A percentile compares a stretch with the other conserved stretches of the same genome.
phyloP scores from a whole-genome alignment of 2,329 filamentous ascomycete genomes.

The Penicillium sp. region DNA sequence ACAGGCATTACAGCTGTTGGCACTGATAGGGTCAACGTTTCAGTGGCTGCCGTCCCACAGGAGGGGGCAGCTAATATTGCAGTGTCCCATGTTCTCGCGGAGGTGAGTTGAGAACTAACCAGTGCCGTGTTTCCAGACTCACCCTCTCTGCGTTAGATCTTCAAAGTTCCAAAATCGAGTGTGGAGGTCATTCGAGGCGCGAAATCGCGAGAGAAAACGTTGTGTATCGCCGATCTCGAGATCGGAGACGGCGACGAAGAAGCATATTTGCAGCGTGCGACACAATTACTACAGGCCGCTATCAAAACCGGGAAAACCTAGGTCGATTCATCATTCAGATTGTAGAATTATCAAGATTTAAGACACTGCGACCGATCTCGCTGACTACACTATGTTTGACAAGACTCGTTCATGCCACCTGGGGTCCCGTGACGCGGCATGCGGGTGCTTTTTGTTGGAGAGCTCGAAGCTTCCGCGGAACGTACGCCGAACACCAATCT shows the following conservation, averaged over 20 bases:
- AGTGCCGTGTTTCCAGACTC: not conserved
- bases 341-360: not conserved
- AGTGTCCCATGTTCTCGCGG: conserved; percentile 59
- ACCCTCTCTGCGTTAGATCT: conserved; percentile 40
- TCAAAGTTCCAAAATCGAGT: conserved; percentile 61
- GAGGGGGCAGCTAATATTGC: conserved; percentile 69
- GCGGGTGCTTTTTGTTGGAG: conserved; percentile 8
- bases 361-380: not conserved
- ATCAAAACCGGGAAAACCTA: conserved; percentile 7
- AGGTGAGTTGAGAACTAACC: conserved; percentile 41
- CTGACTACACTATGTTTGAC: not conserved
- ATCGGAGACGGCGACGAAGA: conserved; percentile 34
- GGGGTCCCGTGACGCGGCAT: conserved; percentile 22
- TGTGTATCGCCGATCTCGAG: conserved; percentile 37
- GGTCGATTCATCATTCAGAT: not conserved
- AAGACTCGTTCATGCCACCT: not conserved
- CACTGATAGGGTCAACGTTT: conserved; percentile 58
- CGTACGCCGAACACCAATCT: conserved; percentile 2
- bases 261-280: conserved; percentile 24
- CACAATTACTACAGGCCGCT: conserved; percentile 20
- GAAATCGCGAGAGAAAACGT: conserved; percentile 63
- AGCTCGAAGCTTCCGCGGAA: conserved; percentile 2
- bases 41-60: conserved; percentile 61
- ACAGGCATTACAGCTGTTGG: conserved; percentile 59
- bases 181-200: conserved; percentile 60